Evolutionary conservation across 2,329 filamentous ascomycete genomes (phyloP).

Genomic region (Xylaria sp.): DNA sequence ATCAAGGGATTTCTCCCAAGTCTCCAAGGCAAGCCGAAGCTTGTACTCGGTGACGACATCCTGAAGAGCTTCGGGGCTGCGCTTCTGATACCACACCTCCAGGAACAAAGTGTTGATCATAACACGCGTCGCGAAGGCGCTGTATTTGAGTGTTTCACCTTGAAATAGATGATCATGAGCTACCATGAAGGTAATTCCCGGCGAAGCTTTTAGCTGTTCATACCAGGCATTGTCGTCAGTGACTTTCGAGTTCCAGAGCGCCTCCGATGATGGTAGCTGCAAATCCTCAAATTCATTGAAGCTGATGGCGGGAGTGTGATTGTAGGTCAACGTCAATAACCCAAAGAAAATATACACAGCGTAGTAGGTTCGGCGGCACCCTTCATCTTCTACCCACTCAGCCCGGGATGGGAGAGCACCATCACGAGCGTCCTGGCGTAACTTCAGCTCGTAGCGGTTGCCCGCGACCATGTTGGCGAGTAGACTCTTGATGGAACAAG

Average conservation of each 20-base stretch:
- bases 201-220: constrained; percentile 77
- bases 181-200: constrained; percentile 87
- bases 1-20: constrained; percentile 97
- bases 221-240: constrained; percentile 85
- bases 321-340: constrained; percentile 92
- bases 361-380: constrained; percentile 95
- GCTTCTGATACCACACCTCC: constrained; percentile 99
- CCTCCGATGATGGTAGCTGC: constrained; percentile 91
- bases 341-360: constrained; percentile 99
- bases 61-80: constrained; percentile 95
- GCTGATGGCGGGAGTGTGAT: constrained; percentile 96
- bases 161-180: constrained; percentile 97
- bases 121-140: constrained; percentile 94
- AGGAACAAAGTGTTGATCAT: constrained; percentile 99
- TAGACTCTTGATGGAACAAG: constrained; percentile 97
- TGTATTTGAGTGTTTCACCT: constrained; percentile 89
- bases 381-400: constrained; percentile 97
- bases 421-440: constrained; percentile 88
- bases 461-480: constrained; percentile 99
- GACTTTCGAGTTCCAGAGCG: constrained; percentile 88
- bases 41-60: constrained; percentile 99
- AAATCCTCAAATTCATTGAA: constrained; percentile 98
- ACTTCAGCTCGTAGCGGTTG: constrained; percentile 94
- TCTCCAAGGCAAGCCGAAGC: constrained; percentile 91
- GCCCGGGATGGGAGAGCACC: constrained; percentile 78